Percentiles rank a stretch among this genome's conserved stretches.
Evolutionary conservation across 1,284 basidiomycete genomes (phyloP).

Genomic region (Stereum hirsutum): DNA sequence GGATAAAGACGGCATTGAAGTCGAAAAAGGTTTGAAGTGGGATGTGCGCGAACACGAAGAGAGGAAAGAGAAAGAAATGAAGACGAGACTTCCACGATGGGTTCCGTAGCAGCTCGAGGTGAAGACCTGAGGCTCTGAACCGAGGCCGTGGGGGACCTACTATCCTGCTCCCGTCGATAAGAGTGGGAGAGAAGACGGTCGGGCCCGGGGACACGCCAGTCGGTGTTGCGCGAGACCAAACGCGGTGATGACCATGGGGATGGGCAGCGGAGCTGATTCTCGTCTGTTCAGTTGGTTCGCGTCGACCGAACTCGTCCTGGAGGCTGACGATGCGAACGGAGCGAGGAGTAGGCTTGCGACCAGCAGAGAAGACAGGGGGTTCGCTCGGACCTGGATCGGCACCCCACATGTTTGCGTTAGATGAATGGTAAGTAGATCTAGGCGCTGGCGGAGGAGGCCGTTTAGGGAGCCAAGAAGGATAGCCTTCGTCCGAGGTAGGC

Average conservation of each 20-base stretch:
- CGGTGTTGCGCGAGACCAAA: constrained; percentile 55
- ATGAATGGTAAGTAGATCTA: constrained; percentile 57
- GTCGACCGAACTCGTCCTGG: constrained; percentile 32
- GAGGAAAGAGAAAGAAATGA: constrained; percentile 57
- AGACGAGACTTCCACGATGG: constrained; percentile 45
- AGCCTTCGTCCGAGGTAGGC: constrained; percentile 44
- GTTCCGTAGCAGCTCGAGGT: constrained; percentile 54
- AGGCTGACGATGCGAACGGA: constrained; percentile 71
- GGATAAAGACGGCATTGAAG: constrained; percentile 70
- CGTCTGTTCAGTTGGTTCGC: constrained; percentile 45
- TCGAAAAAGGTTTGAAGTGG: constrained; percentile 73
- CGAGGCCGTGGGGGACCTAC: constrained; percentile 40
- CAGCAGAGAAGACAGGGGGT: constrained; percentile 31
- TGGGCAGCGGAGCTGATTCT: constrained; percentile 26
- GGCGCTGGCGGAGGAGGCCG: constrained; percentile 70
- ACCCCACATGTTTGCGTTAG: constrained; percentile 26
- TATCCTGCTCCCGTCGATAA: constrained; percentile 20
- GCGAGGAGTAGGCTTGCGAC: constrained; percentile 66
- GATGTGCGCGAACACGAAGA: constrained; percentile 62
- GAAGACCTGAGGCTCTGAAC: constrained; percentile 54
- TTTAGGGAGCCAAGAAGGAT: constrained; percentile 73
- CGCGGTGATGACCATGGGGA: constrained; percentile 20
- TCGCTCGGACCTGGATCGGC: constrained; percentile 32
- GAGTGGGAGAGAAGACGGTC: constrained; percentile 31
- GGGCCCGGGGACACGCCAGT: constrained; percentile 34